These are phyloP conservation scores for Botryotinia globosa DNA, from an alignment of 2,329 filamentous ascomycete species.

Conservation along the genomic window DNA sequence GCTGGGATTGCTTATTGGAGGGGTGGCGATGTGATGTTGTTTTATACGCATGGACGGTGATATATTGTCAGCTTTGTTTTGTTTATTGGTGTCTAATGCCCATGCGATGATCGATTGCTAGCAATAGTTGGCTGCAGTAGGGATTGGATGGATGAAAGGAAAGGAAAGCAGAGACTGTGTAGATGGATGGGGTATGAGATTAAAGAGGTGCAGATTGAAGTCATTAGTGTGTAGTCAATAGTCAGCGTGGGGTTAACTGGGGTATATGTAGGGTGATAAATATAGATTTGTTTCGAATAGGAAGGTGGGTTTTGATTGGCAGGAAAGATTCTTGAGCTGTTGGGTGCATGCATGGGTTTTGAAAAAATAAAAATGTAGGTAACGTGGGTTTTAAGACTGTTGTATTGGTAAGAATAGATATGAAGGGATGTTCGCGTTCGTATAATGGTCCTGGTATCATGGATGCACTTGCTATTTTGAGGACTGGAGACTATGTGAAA, in stretches of 20 bases:
- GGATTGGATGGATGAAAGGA: background rate
- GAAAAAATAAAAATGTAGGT: background rate
- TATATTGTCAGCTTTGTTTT: background rate
- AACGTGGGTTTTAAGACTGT: background rate
- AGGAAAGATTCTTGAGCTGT: background rate
- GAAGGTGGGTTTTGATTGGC: background rate
- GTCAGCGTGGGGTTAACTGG: slow-evolving; percentile 5
- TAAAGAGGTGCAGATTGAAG: background rate
- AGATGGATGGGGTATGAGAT: background rate
- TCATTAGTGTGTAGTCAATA: background rate
- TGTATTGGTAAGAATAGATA: background rate
- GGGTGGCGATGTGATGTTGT: background rate
- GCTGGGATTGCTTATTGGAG: background rate
- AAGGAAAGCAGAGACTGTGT: background rate
- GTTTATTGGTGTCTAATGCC: background rate
- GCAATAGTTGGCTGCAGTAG: background rate
- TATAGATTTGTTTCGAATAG: slow-evolving; percentile 1
- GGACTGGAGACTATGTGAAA: background rate
- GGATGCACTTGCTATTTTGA: background rate
- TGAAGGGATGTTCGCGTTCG: background rate
- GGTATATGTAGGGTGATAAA: background rate
- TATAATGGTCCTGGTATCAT: background rate
- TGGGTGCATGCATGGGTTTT: background rate
- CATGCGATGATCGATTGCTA: background rate
- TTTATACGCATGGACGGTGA: too few species aligned